Evolutionary conservation across 2,329 filamentous ascomycete genomes (phyloP).

Genomic region (Colletotrichum chrysophilum): DNA sequence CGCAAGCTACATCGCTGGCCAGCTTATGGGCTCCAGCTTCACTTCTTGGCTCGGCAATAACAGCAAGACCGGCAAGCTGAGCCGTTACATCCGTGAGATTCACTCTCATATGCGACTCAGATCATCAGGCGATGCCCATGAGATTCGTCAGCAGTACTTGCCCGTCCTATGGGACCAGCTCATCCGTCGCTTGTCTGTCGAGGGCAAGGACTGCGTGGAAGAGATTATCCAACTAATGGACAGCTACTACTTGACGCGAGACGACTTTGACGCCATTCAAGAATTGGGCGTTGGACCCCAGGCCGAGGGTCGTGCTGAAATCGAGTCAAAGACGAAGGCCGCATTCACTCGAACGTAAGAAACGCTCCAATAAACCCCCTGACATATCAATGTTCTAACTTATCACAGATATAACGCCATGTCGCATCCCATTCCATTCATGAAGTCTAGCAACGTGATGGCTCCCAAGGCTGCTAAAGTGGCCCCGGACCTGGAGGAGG

Average conservation of each 20-base stretch:
- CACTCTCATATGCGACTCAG: constrained; percentile 96
- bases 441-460: constrained; percentile 83
- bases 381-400: neutral
- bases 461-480: constrained; percentile 77
- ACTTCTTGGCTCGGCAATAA: constrained; percentile 95
- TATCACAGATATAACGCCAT: constrained; percentile 77
- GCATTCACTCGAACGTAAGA: constrained; percentile 88
- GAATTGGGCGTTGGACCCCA: constrained; percentile 91
- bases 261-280: constrained; percentile 92
- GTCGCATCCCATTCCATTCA: constrained; percentile 91
- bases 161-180: constrained; percentile 85
- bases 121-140: constrained; percentile 88
- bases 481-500: constrained; percentile 93
- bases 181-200: constrained; percentile 73
- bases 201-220: constrained; percentile 82
- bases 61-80: constrained; percentile 81
- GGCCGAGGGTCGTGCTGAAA: constrained; percentile 74
- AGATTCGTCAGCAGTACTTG: constrained; percentile 93
- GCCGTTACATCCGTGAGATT: constrained; percentile 87
- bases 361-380: neutral
- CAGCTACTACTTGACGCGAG: constrained; percentile 91
- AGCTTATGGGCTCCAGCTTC: constrained; percentile 77
- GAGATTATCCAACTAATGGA: constrained; percentile 96
- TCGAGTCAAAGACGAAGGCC: constrained; percentile 86
- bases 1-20: constrained; percentile 84